Conservation (phyloP, 345 rosid species). For the Laguncularia racemosa region DNA sequence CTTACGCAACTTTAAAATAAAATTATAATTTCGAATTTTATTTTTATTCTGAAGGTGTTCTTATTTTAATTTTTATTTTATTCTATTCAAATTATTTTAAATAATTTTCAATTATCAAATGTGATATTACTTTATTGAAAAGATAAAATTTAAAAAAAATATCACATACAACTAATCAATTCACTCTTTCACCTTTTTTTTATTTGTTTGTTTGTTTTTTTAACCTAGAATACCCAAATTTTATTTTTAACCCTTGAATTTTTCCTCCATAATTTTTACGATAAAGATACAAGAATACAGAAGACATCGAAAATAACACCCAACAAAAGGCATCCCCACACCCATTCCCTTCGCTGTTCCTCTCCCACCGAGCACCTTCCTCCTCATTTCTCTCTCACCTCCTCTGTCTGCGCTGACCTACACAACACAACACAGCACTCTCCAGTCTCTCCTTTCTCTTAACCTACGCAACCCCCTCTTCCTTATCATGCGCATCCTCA, state of each 20-base stretch:
- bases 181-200: no score
- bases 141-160: no score
- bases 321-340: conserved; percentile 10
- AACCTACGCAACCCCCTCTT: conserved; percentile 21
- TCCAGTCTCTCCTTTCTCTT: conserved; percentile 5
- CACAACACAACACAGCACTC: neutral
- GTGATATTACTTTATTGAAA: no score
- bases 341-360: conserved; percentile 39
- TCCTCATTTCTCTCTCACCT: conserved; percentile 15
- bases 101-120: no score
- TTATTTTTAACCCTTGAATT: neutral
- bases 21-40: no score
- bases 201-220: neutral
- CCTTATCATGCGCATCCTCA: conserved; percentile 12
- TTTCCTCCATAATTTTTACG: neutral
- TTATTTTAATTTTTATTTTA: no score
- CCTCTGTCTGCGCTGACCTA: conserved; percentile 15
- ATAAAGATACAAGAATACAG: neutral
- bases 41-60: no score
- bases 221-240: neutral
- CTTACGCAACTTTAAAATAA: no score
- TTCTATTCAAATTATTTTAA: no score
- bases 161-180: no score
- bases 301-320: conserved; percentile 4
- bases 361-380: conserved; percentile 58